Percentiles rank a stretch among this genome's conserved stretches.
phyloP scores from a whole-genome alignment of 768 basidiomycete species.

The Termitomyces sp. region DNA sequence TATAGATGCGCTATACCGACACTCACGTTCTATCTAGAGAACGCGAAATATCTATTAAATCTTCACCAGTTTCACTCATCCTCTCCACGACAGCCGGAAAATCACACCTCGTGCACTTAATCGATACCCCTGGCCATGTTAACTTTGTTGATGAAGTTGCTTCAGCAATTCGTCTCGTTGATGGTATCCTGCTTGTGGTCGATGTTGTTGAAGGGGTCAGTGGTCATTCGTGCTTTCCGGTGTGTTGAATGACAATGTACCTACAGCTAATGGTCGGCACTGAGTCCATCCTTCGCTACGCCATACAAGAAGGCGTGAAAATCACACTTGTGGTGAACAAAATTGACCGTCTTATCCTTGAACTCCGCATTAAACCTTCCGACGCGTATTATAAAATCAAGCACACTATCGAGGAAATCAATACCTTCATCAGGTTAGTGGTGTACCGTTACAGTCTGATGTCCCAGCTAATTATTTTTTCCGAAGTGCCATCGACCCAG shows the following conservation, averaged over 20 bases:
- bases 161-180: conserved; percentile 75
- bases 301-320: conserved; percentile 82
- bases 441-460: not conserved
- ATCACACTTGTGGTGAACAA: conserved; percentile 96
- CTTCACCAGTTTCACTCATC: conserved; percentile 92
- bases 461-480: conserved; percentile 1
- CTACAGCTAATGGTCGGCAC: conserved; percentile 86
- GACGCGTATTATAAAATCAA: conserved; percentile 99
- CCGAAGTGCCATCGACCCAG: conserved; percentile 73
- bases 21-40: conserved; percentile 86
- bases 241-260: not conserved
- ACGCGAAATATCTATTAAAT: conserved; percentile 92
- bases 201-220: conserved; percentile 98
- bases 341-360: conserved; percentile 94
- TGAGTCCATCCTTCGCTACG: conserved; percentile 83
- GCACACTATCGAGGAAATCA: conserved; percentile 98
- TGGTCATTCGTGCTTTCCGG: conserved; percentile 8
- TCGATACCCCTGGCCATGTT: conserved; percentile 97
- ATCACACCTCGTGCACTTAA: conserved; percentile 87
- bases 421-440: conserved; percentile 85
- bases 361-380: conserved; percentile 89
- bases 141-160: conserved; percentile 99
- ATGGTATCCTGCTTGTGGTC: conserved; percentile 90
- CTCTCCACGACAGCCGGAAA: conserved; percentile 82
- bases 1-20: conserved; percentile 90